Conservation (phyloP, 371 early-diverging fungal genomes). For the Mucor mucedo region DNA sequence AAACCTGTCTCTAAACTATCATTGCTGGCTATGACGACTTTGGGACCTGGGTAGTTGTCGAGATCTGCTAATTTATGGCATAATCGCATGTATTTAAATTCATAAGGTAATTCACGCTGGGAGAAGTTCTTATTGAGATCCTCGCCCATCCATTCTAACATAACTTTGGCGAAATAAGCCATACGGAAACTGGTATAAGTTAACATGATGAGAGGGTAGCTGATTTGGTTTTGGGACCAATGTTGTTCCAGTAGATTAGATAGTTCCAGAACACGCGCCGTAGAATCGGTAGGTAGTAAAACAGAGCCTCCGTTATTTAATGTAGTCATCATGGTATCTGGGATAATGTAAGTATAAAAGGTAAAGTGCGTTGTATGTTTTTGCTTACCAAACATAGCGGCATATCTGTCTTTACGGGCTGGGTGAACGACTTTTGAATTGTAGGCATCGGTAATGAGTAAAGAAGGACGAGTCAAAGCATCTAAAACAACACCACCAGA, state of each 20-base stretch:
- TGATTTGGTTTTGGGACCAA: conserved; percentile 74
- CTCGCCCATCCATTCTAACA: conserved; percentile 97
- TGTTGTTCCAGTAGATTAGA: conserved; percentile 87
- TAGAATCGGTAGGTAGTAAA: conserved; percentile 89
- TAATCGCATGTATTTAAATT: conserved; percentile 78
- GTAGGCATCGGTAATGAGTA: conserved; percentile 91
- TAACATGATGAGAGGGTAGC: conserved; percentile 79
- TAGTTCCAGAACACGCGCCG: conserved; percentile 93
- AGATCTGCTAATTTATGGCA: conserved; percentile 77
- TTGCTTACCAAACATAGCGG: conserved; percentile 67
- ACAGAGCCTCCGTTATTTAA: conserved; percentile 77
- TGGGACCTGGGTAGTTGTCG: conserved; percentile 71
- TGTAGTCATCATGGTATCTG: conserved; percentile 69
- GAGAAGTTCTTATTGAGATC: conserved; percentile 74
- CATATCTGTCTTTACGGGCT: conserved; percentile 76
- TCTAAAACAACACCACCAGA: conserved; percentile 76
- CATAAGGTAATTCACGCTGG: conserved; percentile 86
- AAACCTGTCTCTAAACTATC: conserved; percentile 82
- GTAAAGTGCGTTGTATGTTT: not conserved
- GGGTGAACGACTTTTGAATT: conserved; percentile 76
- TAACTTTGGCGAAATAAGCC: conserved; percentile 84
- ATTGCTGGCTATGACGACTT: conserved; percentile 85
- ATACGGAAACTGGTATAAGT: conserved; percentile 77
- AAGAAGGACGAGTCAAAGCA: conserved; percentile 77
- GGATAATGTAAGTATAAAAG: not conserved